Evolutionary conservation across 768 basidiomycete species (phyloP), one percentile per base, ranked within the genome.

Genomic region (Dioszegia hungarica): DNA sequence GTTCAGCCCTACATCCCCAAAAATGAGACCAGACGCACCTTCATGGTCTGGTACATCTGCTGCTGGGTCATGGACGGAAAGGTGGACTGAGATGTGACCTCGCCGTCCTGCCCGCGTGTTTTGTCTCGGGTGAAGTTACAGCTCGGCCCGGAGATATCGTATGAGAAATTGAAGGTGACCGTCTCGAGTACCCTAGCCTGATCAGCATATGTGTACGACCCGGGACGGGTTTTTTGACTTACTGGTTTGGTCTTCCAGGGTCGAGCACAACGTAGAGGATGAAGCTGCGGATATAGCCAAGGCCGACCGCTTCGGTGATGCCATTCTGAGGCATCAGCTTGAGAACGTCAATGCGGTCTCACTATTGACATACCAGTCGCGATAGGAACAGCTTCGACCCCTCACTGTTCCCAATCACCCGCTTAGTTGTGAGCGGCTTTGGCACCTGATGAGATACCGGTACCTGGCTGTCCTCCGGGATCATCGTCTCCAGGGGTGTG

Each of bases 151-250:
- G 14, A 14, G 2, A 39, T 22, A 29, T 50, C 10, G 50, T 65
- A 62, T 22, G 34, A 45, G 41, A 66, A 66, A 40, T 57, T 66
- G 55, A 66, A 60, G 2, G 58, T 57, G 34, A 60, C 53, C 2
- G 64, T 51, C 27, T 66, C 64, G 5, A 66, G 15, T 19, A 66
- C 56, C n/a, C 64, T 66, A 38, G n/a, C 12, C 17, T 34, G 11
- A 10, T 29, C 14, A 39, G 20, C 9, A 4, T 6, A 46, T 28
- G 12, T 19, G n/a, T n/a, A n/a, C n/a, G n/a, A 9, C 9, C 27
- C 11, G 29, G 20, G 24, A 27, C 5, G 20, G 27, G 8, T 2
- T 0, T n/a, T 1, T 9, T 14, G 14, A 58, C 61, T 46, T 27
- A 60, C 61, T 60, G 39, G 24, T 57, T 37, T n/a, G 62, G 61